Evolutionary conservation across 306 rosid genomes (phyloP).

Genomic region (Glycine tomentella): DNA sequence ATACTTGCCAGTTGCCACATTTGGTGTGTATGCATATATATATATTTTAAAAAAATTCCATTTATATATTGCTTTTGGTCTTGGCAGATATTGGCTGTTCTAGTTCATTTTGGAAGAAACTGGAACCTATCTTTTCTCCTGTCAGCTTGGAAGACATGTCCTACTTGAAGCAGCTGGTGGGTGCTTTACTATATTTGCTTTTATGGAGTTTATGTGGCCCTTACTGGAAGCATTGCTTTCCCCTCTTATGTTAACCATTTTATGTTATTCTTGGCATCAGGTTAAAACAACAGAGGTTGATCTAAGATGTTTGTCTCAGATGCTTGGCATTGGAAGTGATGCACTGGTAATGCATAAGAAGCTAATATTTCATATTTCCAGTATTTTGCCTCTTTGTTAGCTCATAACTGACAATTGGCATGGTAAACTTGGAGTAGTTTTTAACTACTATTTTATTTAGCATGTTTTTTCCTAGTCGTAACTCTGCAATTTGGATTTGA

Average conservation of each 20-base stretch:
- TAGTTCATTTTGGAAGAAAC: conserved; percentile 80
- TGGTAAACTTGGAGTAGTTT: conserved; percentile 7
- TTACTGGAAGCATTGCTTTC: conserved; percentile 31
- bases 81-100: conserved; percentile 75
- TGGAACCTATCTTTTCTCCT: conserved; percentile 72
- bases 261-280: conserved; percentile 52
- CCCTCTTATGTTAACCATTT: not conserved
- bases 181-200: conserved; percentile 37
- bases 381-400: conserved; percentile 19
- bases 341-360: conserved; percentile 55
- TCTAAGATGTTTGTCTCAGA: conserved; percentile 57
- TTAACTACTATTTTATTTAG: conserved; percentile 10
- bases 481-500: conserved; percentile 21
- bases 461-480: conserved; percentile 18
- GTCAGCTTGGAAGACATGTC: conserved; percentile 59
- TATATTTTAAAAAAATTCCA: conserved; percentile 2
- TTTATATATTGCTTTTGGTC: conserved; percentile 37
- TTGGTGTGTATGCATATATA: not conserved
- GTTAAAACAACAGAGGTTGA: conserved; percentile 63
- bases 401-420: not conserved
- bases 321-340: conserved; percentile 50
- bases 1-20: not conserved
- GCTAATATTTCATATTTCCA: conserved; percentile 32
- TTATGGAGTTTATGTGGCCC: conserved; percentile 39
- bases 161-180: conserved; percentile 77